These are phyloP conservation scores for Colletotrichum nymphaeae DNA, from an alignment of 2,329 filamentous ascomycete species.

Conservation along the genomic window DNA sequence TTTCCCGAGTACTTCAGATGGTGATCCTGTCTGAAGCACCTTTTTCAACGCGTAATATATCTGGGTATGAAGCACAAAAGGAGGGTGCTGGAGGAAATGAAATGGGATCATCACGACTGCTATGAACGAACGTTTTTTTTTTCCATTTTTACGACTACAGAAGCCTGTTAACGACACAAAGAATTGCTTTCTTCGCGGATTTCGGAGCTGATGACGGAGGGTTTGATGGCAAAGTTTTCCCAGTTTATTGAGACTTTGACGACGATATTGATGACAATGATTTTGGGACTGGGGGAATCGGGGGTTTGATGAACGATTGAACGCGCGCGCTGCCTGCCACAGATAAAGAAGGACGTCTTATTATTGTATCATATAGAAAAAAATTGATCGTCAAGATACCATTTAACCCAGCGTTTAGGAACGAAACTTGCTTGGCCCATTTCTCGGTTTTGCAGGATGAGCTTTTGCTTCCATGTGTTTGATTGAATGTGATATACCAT, in stretches of 20 bases:
- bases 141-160: conserved; percentile 25
- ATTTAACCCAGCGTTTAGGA: not conserved
- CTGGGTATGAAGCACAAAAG: not conserved
- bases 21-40: not conserved
- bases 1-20: not conserved
- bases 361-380: conserved; percentile 31
- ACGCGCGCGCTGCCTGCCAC: conserved; percentile 18
- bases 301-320: not conserved
- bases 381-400: conserved; percentile 28
- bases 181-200: conserved; percentile 13
- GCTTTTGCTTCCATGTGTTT: not conserved
- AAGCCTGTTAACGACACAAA: conserved; percentile 22
- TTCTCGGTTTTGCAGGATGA: not conserved
- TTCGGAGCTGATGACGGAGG: not conserved
- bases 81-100: not conserved
- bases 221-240: not conserved
- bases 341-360: conserved; percentile 10
- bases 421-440: conserved; percentile 1
- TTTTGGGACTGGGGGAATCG: not conserved
- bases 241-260: not conserved
- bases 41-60: conserved; percentile 2
- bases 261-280: conserved; percentile 16
- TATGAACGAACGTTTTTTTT: conserved; percentile 14
- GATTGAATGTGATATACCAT: conserved; percentile 26
- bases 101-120: conserved; percentile 11